Base-by-base conservation (phyloP, 1,284 basidiomycete genomes). In the Leucoagaricus sp. region DNA sequence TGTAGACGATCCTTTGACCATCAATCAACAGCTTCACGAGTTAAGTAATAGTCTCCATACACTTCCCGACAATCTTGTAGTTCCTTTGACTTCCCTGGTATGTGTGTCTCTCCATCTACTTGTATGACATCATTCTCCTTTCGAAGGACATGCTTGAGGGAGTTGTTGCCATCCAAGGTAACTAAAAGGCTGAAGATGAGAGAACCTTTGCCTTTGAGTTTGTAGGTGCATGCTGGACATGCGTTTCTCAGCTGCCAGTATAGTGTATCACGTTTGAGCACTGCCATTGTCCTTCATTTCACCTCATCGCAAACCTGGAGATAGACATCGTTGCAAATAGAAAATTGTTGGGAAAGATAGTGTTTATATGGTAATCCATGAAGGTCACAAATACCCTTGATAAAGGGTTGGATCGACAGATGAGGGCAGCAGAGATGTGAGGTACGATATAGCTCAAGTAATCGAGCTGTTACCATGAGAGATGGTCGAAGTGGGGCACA, bases 121-220 rank as follows among this genome's bases (percentile, higher is more conserved):
- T 8, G 26, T 26, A 10, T 17, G n/a, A n/a, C n/a, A n/a, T n/a
- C n/a, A n/a, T n/a, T 19, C 19, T 7, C 13, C 21, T 26, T 15
- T 28, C 25, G 21, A 23, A 53, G 12, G 10, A 53, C 28, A 3
- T 28, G 23, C 41, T 53, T 53, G 15, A 53, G 28, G 6, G 52
- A 53, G 17, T 53, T 29, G 25, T 53, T 53, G 7, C 52, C 41
- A 36, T 53, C 52, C 52, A 53, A 29, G 23, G 52, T 53, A 10
- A 45, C 29, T 1, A 53, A 28, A 10, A 53, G 45, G 5, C 46
- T 25, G 25, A 29, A 53, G 25, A 33, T 6, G 3, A 53, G 52
- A 4, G 25, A 3, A 19, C 10, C 21, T 17, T 53, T 29, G 26
- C 25, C 29, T 15, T 44, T 19, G 12, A 53, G 41, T 4, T 19